phyloP scores from a whole-genome alignment of 164 flowering plant species.

The Tetrastigma voinierianum region DNA sequence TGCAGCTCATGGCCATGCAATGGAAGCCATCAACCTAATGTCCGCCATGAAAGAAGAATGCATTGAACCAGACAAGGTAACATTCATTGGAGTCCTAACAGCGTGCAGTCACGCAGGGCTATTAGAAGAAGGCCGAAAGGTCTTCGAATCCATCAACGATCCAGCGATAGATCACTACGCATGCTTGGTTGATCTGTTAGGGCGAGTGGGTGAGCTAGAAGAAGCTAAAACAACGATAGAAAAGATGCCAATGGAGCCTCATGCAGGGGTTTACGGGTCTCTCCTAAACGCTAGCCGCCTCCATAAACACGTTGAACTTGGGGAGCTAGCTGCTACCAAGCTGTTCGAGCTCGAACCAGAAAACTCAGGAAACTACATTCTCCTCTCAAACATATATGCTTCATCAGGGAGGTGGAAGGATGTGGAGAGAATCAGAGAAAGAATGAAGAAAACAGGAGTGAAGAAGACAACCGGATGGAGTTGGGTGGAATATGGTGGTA shows the following conservation, averaged over 20 bases:
- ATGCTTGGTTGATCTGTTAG: constrained; percentile 71
- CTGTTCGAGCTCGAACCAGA: constrained; percentile 69
- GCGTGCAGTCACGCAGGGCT: constrained; percentile 82
- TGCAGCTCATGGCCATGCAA: constrained; percentile 65
- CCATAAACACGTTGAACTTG: constrained; percentile 47
- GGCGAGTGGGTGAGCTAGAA: constrained; percentile 61
- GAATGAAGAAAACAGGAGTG: constrained; percentile 44
- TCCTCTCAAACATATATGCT: constrained; percentile 77
- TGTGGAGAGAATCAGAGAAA: constrained; percentile 38
- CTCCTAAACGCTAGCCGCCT: constrained; percentile 62
- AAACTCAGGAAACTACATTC: constrained; percentile 59
- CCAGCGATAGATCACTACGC: constrained; percentile 78
- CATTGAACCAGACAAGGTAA: constrained; percentile 56
- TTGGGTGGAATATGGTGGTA: constrained; percentile 56
- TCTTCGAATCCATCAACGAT: constrained; percentile 46
- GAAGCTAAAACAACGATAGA: constrained; percentile 50
- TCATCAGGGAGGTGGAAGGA: constrained; percentile 57
- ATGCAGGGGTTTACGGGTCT: constrained; percentile 68
- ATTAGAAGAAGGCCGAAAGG: constrained; percentile 46
- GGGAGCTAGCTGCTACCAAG: constrained; percentile 56
- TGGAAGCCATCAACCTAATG: constrained; percentile 38
- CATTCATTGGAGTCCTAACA: constrained; percentile 61
- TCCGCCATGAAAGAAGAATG: constrained; percentile 48
- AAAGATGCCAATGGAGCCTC: constrained; percentile 59
- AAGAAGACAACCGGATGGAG: constrained; percentile 59